These are phyloP conservation scores for Aurantiochytrium sp. DNA, from an alignment of 108 stramenopile species.

Conservation along the genomic window DNA sequence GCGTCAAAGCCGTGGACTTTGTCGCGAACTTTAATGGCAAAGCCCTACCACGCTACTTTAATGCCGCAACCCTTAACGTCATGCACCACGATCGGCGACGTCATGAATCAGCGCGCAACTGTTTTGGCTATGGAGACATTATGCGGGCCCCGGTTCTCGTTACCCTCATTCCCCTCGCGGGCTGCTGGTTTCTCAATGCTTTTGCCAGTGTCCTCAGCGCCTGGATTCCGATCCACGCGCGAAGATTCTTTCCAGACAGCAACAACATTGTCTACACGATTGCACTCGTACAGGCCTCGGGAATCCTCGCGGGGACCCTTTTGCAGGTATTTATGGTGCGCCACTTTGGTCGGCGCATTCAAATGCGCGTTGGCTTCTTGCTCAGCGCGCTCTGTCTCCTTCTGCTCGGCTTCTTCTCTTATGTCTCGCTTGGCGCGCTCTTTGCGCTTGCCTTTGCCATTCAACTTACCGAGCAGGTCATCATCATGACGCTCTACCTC, in stretches of 20 bases:
- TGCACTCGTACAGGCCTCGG: not conserved
- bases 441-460: not conserved
- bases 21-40: not conserved
- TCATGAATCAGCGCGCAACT: not conserved
- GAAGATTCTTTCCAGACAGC: not conserved
- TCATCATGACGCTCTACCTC: not conserved
- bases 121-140: not conserved
- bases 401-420: not conserved
- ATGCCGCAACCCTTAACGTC: not conserved
- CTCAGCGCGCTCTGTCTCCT: not conserved
- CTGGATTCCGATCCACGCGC: not conserved
- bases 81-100: not conserved
- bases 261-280: not conserved
- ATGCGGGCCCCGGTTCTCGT: not conserved
- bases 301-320: not conserved
- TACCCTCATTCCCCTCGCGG: not conserved
- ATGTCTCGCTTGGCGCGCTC: not conserved
- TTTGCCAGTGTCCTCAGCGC: not conserved
- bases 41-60: not conserved
- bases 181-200: constrained; percentile 9
- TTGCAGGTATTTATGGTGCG: not conserved
- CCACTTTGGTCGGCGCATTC: not conserved
- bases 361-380: constrained; percentile 8
- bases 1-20: not conserved
- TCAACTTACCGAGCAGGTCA: not conserved